Percentiles rank a stretch among this genome's conserved stretches.
These are phyloP conservation scores for Penicillium daleae DNA, from an alignment of 495 filamentous ascomycete species.

Conservation along the genomic window DNA sequence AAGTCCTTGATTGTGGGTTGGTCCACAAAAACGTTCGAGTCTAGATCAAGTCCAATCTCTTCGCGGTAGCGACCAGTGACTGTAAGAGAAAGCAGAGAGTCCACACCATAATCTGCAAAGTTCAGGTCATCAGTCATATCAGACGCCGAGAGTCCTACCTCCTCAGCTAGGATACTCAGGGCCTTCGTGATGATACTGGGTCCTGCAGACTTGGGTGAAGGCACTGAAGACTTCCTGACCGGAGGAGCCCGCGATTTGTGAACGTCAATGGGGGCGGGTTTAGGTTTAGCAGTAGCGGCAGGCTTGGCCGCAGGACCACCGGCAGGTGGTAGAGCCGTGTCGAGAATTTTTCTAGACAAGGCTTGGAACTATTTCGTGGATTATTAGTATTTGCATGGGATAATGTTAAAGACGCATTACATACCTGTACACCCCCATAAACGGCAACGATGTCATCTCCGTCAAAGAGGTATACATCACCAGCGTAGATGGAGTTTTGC, in stretches of 20 bases:
- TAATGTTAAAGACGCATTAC: slow-evolving; percentile 17
- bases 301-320: slow-evolving; percentile 38
- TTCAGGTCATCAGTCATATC: slow-evolving; percentile 59
- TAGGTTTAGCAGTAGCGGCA: slow-evolving; percentile 31
- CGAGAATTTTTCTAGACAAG: slow-evolving; percentile 67
- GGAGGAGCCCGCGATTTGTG: slow-evolving; percentile 46
- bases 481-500: slow-evolving; percentile 48
- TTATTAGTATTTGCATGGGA: slow-evolving; percentile 24
- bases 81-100: slow-evolving; percentile 56
- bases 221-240: slow-evolving; percentile 29
- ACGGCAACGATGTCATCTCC: slow-evolving; percentile 65
- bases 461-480: slow-evolving; percentile 58
- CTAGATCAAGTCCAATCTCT: slow-evolving; percentile 53
- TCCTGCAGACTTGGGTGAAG: slow-evolving; percentile 33
- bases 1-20: slow-evolving; percentile 62
- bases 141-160: slow-evolving; percentile 63
- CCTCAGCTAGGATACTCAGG: slow-evolving; percentile 66
- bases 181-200: slow-evolving; percentile 43
- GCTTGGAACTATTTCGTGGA: slow-evolving; percentile 57
- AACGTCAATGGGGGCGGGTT: slow-evolving; percentile 37
- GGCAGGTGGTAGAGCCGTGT: slow-evolving; percentile 64
- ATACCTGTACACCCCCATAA: slow-evolving; percentile 65
- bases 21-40: slow-evolving; percentile 61
- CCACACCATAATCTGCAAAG: slow-evolving; percentile 57
- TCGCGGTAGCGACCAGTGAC: slow-evolving; percentile 53